These are phyloP conservation scores for Pseudogymnoascus sp. DNA, from an alignment of 2,329 filamentous ascomycete species.

Conservation along the genomic window DNA sequence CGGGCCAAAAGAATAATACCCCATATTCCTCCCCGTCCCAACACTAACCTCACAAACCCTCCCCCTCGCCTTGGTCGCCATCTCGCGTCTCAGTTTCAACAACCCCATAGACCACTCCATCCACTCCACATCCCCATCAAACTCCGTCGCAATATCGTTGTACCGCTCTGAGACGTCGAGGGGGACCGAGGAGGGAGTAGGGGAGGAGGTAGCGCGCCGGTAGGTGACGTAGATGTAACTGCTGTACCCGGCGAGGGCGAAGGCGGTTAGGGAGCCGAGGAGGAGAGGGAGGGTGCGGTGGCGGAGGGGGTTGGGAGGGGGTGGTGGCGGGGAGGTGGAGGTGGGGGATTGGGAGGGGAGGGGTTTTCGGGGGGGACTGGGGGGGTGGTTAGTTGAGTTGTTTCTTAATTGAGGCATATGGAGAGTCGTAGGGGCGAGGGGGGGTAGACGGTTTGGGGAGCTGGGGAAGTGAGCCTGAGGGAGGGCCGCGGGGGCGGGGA, in stretches of 20 bases:
- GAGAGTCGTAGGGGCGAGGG: too few relatives aligned
- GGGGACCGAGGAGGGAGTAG: constrained; percentile 19
- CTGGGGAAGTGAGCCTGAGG: neutral
- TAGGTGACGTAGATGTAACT: constrained; percentile 31
- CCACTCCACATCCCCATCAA: constrained; percentile 49
- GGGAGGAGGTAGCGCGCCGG: constrained; percentile 24
- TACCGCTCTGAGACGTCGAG: constrained; percentile 26
- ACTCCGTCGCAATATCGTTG: constrained; percentile 38
- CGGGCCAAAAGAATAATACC: constrained; percentile 47
- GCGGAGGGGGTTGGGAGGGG: constrained; percentile 17
- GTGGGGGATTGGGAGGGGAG: constrained; percentile 16
- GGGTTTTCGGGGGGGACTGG: neutral
- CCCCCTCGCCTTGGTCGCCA: constrained; percentile 42
- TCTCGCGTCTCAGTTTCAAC: constrained; percentile 38
- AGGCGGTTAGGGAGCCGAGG: constrained; percentile 16
- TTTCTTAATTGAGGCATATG: neutral
- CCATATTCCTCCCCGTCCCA: constrained; percentile 53
- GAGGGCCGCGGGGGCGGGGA: neutral
- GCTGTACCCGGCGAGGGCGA: constrained; percentile 17
- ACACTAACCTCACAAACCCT: constrained; percentile 55
- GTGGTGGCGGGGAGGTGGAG: constrained; percentile 11
- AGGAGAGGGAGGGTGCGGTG: constrained; percentile 21
- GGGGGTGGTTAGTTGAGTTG: neutral
- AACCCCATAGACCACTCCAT: constrained; percentile 51
- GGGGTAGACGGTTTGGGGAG: too few relatives aligned